Conservation (phyloP, 2,329 filamentous ascomycete genomes). For the Nakataea oryzae region DNA sequence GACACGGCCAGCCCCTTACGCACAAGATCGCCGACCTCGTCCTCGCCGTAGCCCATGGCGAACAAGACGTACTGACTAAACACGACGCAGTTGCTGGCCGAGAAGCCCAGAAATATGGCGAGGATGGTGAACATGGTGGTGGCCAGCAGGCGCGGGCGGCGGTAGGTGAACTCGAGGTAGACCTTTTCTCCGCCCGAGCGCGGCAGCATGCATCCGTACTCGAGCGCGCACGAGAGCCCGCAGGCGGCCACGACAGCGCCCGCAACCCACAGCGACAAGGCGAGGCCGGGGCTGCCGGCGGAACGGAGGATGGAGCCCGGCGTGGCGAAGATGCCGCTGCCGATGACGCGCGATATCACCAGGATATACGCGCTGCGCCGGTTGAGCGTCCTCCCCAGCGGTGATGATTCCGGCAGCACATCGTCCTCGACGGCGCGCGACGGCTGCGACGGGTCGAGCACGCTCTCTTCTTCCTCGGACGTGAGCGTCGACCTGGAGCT, state of each 20-base stretch:
- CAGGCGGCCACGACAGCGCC: constrained; percentile 52
- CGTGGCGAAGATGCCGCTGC: constrained; percentile 63
- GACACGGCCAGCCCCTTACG: constrained; percentile 46
- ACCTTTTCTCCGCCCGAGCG: constrained; percentile 60
- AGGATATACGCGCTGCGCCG: constrained; percentile 58
- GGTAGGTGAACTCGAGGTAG: constrained; percentile 61
- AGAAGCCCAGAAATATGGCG: constrained; percentile 54
- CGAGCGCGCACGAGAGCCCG: constrained; percentile 50
- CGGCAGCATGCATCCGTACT: constrained; percentile 63
- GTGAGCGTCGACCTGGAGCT: not conserved
- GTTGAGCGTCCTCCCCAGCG: constrained; percentile 45
- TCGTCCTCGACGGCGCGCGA: constrained; percentile 38
- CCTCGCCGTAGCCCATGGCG: constrained; percentile 37
- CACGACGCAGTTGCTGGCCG: constrained; percentile 59
- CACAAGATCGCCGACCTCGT: constrained; percentile 30
- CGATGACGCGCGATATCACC: constrained; percentile 58
- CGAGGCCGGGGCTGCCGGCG: constrained; percentile 55
- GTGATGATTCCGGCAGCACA: constrained; percentile 47
- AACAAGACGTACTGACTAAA: constrained; percentile 57
- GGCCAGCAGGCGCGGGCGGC: constrained; percentile 50
- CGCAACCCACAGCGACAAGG: constrained; percentile 51
- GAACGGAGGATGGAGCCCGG: constrained; percentile 56
- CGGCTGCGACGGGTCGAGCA: not conserved
- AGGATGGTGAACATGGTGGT: constrained; percentile 54
- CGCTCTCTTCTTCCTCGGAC: not conserved